These are phyloP conservation scores for Hansfordia pulvinata DNA, from an alignment of 2,329 filamentous ascomycete species.

Conservation along the genomic window DNA sequence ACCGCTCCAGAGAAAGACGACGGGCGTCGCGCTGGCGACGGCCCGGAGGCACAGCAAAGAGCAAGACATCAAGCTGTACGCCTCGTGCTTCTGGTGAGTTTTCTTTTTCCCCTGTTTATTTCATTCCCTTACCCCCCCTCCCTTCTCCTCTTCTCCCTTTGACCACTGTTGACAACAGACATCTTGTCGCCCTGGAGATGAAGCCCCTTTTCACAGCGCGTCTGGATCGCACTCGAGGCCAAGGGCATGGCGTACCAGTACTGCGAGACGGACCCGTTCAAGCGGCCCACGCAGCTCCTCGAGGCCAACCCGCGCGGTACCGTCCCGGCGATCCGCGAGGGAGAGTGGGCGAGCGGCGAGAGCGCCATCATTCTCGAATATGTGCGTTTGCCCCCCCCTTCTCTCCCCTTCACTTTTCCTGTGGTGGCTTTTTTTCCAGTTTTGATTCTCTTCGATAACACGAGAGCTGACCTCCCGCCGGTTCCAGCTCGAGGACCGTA, in stretches of 20 bases:
- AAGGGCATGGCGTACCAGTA: conserved; percentile 75
- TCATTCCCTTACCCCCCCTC: too few relatives aligned
- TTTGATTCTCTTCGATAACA: not conserved
- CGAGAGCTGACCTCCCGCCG: conserved; percentile 4
- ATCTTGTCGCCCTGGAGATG: not conserved
- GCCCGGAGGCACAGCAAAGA: conserved; percentile 58
- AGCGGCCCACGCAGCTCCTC: conserved; percentile 48
- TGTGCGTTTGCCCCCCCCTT: conserved; percentile 30
- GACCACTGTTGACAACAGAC: too few relatives aligned
- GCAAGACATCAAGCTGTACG: conserved; percentile 61
- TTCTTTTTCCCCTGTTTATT: conserved; percentile 5
- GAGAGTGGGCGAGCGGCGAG: conserved; percentile 72
- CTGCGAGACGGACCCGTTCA: conserved; percentile 71
- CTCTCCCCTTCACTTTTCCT: not conserved
- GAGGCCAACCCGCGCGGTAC: conserved; percentile 65
- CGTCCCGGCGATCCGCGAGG: conserved; percentile 65
- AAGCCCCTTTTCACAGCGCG: conserved; percentile 73
- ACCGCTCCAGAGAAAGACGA: conserved; percentile 57
- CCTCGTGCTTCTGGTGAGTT: conserved; percentile 68
- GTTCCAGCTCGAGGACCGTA: conserved; percentile 64
- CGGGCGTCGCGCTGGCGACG: conserved; percentile 55
- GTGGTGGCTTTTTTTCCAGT: conserved; percentile 1
- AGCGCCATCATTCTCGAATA: conserved; percentile 79
- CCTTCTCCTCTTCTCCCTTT: too few relatives aligned
- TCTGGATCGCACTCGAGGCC: conserved; percentile 78